phyloP scores from a whole-genome alignment of 2,329 filamentous ascomycete genomes.

The Aspergillus jensenii region DNA sequence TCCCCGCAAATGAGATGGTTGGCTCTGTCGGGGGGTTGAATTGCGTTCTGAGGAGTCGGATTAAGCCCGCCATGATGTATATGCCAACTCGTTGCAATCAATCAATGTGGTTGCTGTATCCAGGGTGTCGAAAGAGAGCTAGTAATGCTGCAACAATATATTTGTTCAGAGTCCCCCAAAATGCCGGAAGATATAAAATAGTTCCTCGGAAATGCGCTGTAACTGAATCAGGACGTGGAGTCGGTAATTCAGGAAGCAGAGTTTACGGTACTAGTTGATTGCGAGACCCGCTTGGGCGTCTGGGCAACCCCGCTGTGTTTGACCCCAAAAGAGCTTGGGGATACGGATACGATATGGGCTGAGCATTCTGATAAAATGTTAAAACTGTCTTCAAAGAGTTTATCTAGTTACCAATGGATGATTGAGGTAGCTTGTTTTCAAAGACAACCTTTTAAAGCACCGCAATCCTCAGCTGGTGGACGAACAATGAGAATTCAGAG shows the following conservation, averaged over 20 bases:
- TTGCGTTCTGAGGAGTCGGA: constrained; percentile 32
- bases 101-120: not conserved
- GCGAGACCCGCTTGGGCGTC: constrained; percentile 11
- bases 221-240: constrained; percentile 3
- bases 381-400: not conserved
- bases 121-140: not conserved
- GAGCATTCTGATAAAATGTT: not conserved
- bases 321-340: not conserved
- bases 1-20: constrained; percentile 42
- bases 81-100: not conserved
- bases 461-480: not conserved
- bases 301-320: constrained; percentile 15
- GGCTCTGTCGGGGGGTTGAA: constrained; percentile 39
- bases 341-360: not conserved
- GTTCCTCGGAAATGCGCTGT: not conserved
- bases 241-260: not conserved
- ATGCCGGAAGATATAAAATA: not conserved
- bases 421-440: not conserved
- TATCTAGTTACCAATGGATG: not conserved
- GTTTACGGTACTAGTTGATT: constrained; percentile 1
- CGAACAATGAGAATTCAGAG: not conserved
- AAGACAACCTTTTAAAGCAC: no score
- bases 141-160: not conserved
- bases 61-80: constrained; percentile 27
- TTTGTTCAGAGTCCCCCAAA: not conserved